These are phyloP conservation scores for Anisodus acutangulus DNA, from an alignment of 257 asterid species.

Conservation along the genomic window DNA sequence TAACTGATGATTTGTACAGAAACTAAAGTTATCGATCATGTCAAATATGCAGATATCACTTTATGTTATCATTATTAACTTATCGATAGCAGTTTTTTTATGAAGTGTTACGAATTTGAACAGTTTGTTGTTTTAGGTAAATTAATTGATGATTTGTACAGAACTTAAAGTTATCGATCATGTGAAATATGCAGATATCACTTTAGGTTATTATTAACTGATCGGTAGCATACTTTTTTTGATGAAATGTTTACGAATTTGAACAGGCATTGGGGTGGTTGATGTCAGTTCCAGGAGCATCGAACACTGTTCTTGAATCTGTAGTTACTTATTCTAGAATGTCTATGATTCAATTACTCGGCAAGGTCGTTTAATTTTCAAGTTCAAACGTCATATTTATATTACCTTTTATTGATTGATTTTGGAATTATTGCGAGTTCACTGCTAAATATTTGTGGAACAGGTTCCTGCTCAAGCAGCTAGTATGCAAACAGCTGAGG, in stretches of 20 bases:
- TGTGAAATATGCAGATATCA: no score
- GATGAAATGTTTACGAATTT: conserved; percentile 38
- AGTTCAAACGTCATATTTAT: neutral
- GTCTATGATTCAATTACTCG: conserved; percentile 85
- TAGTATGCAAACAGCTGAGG: conserved; percentile 77
- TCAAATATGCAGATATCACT: no score
- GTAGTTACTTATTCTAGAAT: conserved; percentile 84
- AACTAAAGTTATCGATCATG: no score
- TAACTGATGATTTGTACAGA: no score
- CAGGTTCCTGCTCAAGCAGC: conserved; percentile 74
- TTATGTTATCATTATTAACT: neutral
- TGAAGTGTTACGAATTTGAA: no score
- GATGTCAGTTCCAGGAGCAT: conserved; percentile 93
- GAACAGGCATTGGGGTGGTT: conserved; percentile 89
- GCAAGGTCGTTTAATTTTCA: conserved; percentile 53
- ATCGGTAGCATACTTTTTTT: conserved; percentile 27
- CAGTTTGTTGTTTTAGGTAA: no score
- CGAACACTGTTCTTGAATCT: conserved; percentile 78
- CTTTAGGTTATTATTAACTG: neutral
- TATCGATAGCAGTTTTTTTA: neutral
- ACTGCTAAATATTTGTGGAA: neutral
- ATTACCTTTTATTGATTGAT: neutral
- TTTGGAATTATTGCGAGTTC: neutral
- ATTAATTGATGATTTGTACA: no score
- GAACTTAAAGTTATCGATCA: no score